Evolutionary conservation across 768 basidiomycete species (phyloP).

Genomic region (Astraeus odoratus): DNA sequence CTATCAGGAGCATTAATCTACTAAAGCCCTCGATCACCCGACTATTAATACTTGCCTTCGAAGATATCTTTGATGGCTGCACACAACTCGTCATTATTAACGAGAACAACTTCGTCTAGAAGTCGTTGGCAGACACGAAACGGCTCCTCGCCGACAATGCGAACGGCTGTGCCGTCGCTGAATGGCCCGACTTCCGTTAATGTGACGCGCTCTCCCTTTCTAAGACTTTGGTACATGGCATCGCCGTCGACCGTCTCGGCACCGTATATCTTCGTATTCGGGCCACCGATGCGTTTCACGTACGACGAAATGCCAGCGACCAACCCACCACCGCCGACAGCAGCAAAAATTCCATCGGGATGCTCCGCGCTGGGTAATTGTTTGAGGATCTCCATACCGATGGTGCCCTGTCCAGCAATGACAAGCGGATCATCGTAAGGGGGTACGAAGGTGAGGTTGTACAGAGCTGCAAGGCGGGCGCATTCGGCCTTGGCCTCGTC

Average conservation of each 20-base stretch:
- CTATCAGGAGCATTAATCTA: conserved; percentile 22
- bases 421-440: conserved; percentile 97
- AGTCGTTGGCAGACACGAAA: conserved; percentile 87
- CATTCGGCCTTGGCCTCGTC: conserved; percentile 96
- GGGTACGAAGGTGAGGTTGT: conserved; percentile 86
- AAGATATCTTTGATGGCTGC: conserved; percentile 99
- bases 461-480: conserved; percentile 66
- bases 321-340: conserved; percentile 93
- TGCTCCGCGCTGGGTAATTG: conserved; percentile 71
- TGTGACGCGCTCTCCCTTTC: conserved; percentile 73
- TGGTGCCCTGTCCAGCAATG: conserved; percentile 95
- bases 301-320: conserved; percentile 89
- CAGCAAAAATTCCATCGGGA: conserved; percentile 80
- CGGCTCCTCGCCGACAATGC: conserved; percentile 89
- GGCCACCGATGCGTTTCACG: conserved; percentile 86
- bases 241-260: conserved; percentile 96
- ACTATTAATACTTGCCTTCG: conserved; percentile 54
- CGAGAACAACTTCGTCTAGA: conserved; percentile 76
- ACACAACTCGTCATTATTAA: conserved; percentile 94
- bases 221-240: conserved; percentile 83
- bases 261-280: conserved; percentile 74
- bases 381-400: conserved; percentile 91
- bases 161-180: conserved; percentile 95
- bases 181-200: conserved; percentile 92
- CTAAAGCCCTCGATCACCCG: not conserved